Evolutionary conservation across 441 rosid species (phyloP).

Genomic region (Bocquillonia castaneifolia): DNA sequence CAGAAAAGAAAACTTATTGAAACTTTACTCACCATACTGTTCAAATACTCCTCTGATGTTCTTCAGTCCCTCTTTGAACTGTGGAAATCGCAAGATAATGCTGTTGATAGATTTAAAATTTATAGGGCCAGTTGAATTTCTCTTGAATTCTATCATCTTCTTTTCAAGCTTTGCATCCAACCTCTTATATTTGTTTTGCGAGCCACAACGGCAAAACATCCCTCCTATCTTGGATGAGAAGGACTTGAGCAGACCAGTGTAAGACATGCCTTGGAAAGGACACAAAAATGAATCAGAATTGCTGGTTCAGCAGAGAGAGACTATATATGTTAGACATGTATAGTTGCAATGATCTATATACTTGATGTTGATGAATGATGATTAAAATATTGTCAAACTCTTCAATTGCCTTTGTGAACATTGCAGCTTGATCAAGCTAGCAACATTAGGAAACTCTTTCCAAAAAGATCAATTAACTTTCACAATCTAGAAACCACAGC

Average conservation of each 20-base stretch:
- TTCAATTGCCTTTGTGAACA: neutral
- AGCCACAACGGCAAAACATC: conserved; percentile 43
- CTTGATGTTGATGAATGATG: neutral
- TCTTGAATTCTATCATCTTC: conserved; percentile 61
- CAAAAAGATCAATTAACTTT: neutral
- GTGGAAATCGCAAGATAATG: conserved; percentile 65
- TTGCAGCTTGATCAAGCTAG: neutral
- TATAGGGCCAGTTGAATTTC: conserved; percentile 35
- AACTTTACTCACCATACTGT: conserved; percentile 44
- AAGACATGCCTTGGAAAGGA: conserved; percentile 31
- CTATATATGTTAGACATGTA: neutral
- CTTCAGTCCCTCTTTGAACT: conserved; percentile 51
- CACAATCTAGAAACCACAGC: neutral
- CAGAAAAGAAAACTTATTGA: conserved; percentile 13
- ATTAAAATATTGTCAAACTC: no score
- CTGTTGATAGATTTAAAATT: conserved; percentile 56
- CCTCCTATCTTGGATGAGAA: conserved; percentile 37
- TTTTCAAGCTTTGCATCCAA: conserved; percentile 60
- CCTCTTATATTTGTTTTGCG: conserved; percentile 46
- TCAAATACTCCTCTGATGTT: conserved; percentile 56
- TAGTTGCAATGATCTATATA: neutral
- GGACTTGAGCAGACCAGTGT: conserved; percentile 32
- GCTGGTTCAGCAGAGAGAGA: conserved; percentile 9
- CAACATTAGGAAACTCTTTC: neutral
- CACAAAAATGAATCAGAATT: conserved; percentile 14